Base-by-base conservation (phyloP, 2,329 filamentous ascomycete species). In the Fusarium humuli region DNA sequence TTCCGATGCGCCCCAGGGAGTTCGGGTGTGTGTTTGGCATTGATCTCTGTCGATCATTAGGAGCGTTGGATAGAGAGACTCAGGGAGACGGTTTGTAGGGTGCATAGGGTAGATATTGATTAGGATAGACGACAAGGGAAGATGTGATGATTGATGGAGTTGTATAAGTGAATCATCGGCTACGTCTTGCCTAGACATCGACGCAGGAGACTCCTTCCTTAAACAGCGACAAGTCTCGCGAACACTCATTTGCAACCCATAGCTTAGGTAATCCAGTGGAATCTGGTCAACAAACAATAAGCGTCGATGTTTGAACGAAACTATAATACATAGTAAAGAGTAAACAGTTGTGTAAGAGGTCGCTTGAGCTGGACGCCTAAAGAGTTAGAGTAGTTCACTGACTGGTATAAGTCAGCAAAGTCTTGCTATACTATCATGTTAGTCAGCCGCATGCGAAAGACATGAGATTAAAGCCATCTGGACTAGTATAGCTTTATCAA, bases 11-110 rank as follows among this genome's bases (percentile, higher is more conserved):
- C 76, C 75, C 76, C 77, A 78, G 20, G 75, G 73, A 7, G 61
- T 77, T 44, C 75, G 75, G 20, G 76, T 78, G 60, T 78, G 76
- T 7, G 76, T 54, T 54, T 67, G 75, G 47, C 77, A 78, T 64
- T 78, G 77, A 8, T 58, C 48, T 37, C 69, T 73, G 53, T 74
- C 67, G 27, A 71, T 56, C 68, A 78, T 77, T 32, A 46, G 49
- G 29, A 50, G 40, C 13, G 40, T 34, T 45, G 40, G 23, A 14
- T 42, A 47, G 18, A 20, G n/a, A 30, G 18, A 25, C 34, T 59
- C 14, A 9, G 49, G 16, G 23, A 25, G 7, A 45, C 41, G 42
- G 48, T 22, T 32, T 12, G 18, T 62, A 44, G 55, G 41, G 13
- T 32, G 14, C 23, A 20, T 55, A 55, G 41, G 47, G 23, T 47